Conservation (phyloP, 768 basidiomycete species). For the Amanita phalloides region DNA sequence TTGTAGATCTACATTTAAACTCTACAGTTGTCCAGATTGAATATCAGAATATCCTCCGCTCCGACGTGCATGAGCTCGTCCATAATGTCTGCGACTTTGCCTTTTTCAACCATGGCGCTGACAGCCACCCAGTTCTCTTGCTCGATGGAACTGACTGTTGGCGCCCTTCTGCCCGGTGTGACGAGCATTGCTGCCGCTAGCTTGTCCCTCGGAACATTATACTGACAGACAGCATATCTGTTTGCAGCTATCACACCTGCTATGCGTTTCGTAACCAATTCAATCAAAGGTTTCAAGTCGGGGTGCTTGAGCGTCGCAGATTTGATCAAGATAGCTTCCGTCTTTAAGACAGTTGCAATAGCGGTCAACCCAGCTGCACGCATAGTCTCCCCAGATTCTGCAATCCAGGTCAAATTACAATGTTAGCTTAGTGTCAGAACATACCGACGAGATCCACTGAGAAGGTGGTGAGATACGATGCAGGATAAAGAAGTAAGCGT, state of each 20-base stretch:
- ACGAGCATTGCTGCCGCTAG: constrained; percentile 54
- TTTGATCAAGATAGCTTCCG: constrained; percentile 89
- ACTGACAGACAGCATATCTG: constrained; percentile 85
- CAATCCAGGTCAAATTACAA: not conserved
- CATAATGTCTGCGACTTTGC: constrained; percentile 72
- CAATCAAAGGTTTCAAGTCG: constrained; percentile 54
- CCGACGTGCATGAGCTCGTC: constrained; percentile 75
- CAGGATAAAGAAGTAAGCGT: constrained; percentile 7
- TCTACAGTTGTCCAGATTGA: constrained; percentile 89
- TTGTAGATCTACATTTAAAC: constrained; percentile 36
- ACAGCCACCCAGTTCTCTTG: constrained; percentile 84
- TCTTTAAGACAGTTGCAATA: constrained; percentile 76
- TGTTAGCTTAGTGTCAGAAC: constrained; percentile 14
- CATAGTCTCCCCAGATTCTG: constrained; percentile 99
- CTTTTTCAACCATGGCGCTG: constrained; percentile 87
- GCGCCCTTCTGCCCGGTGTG: constrained; percentile 84
- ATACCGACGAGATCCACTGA: constrained; percentile 90
- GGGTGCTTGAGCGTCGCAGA: constrained; percentile 56
- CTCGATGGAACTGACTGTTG: constrained; percentile 82
- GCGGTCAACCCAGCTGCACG: constrained; percentile 92
- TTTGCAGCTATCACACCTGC: constrained; percentile 84
- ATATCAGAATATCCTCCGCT: constrained; percentile 85
- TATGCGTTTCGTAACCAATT: constrained; percentile 76
- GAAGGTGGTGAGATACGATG: not conserved
- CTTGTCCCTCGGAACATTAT: constrained; percentile 69